Conservation (phyloP, 768 basidiomycete genomes). For the Lepiota subincarnata region DNA sequence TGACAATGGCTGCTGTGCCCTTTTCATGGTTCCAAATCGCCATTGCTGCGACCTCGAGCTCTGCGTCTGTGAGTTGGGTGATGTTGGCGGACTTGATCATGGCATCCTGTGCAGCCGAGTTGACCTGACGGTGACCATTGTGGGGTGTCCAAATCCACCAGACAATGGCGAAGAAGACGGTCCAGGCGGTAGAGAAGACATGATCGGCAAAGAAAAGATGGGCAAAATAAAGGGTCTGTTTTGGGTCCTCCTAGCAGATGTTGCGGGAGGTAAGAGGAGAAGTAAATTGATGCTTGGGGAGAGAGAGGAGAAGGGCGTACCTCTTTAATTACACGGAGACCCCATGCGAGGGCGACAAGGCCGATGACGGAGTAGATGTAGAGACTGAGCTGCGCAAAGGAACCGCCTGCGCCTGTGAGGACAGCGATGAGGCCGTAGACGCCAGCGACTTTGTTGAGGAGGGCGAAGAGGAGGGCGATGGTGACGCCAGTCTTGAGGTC, state of each 20-base stretch:
- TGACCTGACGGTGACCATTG: constrained; percentile 75
- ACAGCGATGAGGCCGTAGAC: constrained; percentile 94
- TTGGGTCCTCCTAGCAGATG: constrained; percentile 74
- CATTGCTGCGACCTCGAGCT: constrained; percentile 70
- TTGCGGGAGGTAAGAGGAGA: constrained; percentile 14
- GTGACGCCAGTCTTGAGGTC: constrained; percentile 95
- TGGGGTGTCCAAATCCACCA: constrained; percentile 95
- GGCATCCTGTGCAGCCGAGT: constrained; percentile 85
- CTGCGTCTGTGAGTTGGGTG: constrained; percentile 53
- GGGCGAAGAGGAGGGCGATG: constrained; percentile 84
- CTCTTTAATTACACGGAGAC: constrained; percentile 77
- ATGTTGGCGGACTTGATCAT: constrained; percentile 63
- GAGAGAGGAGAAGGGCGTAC: constrained; percentile 46
- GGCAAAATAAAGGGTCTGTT: constrained; percentile 81
- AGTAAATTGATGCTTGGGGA: constrained; percentile 8
- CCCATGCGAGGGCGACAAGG: constrained; percentile 81
- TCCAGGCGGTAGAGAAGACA: constrained; percentile 84
- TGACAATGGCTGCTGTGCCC: constrained; percentile 69
- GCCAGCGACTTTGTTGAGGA: constrained; percentile 97
- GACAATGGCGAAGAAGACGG: constrained; percentile 80
- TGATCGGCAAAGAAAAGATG: constrained; percentile 94
- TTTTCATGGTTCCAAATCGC: constrained; percentile 90
- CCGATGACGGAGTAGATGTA: constrained; percentile 90
- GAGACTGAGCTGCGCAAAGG: constrained; percentile 86
- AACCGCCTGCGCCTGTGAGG: constrained; percentile 86